phyloP scores from a whole-genome alignment of 2,329 filamentous ascomycete species.

The Penicillium janthinellum region DNA sequence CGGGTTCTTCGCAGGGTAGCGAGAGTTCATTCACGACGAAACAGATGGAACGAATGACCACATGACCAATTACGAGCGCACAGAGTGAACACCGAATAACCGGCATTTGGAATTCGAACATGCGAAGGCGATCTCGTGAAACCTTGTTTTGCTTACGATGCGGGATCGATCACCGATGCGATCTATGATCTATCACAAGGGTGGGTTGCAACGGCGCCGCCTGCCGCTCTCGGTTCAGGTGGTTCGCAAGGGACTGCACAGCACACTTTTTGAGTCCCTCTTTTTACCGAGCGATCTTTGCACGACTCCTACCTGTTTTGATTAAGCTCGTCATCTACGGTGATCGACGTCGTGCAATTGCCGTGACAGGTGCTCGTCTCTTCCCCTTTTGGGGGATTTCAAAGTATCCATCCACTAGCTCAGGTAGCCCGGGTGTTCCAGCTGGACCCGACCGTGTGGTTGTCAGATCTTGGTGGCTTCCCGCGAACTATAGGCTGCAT shows the following conservation, averaged over 20 bases:
- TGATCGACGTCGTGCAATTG: neutral
- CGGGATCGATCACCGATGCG: neutral
- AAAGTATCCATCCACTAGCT: neutral
- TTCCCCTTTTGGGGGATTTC: neutral
- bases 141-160: neutral
- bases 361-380: neutral
- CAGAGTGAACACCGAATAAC: conserved; percentile 3
- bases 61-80: neutral
- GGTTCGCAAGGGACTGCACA: conserved; percentile 11
- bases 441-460: neutral
- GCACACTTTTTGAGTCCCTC: conserved; percentile 9
- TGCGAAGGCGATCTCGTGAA: neutral
- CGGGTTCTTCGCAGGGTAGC: neutral
- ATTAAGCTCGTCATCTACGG: neutral
- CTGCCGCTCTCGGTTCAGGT: conserved; percentile 5
- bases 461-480: neutral
- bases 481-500: neutral
- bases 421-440: neutral
- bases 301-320: neutral
- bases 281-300: conserved; percentile 5
- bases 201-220: conserved; percentile 20
- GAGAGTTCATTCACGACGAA: neutral
- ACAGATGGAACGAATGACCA: neutral
- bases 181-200: conserved; percentile 24
- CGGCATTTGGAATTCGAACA: conserved; percentile 1